Conservation (phyloP, 23 red algal genomes). For the Gracilaria gracilis region DNA sequence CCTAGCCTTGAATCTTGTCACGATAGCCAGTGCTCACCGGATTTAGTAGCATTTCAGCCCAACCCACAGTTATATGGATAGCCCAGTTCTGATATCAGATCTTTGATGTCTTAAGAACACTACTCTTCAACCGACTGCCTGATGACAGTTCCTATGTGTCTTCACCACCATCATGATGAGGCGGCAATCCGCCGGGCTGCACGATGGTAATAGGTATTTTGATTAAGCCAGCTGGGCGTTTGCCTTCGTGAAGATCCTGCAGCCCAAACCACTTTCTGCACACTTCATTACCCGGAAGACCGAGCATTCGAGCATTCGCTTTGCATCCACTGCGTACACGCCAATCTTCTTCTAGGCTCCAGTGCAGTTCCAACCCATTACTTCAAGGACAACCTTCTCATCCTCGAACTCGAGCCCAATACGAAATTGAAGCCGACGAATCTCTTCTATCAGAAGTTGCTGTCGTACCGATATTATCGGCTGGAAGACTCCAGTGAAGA, state of each 20-base stretch:
- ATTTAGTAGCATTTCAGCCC: conserved; percentile 84
- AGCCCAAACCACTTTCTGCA: conserved; percentile 83
- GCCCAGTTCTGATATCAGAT: conserved; percentile 77
- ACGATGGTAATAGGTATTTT: conserved; percentile 83
- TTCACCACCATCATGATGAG: conserved; percentile 64
- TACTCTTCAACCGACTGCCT: conserved; percentile 76
- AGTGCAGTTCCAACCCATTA: conserved; percentile 80
- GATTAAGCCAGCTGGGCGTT: conserved; percentile 76
- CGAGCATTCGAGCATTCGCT: conserved; percentile 72
- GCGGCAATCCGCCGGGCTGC: conserved; percentile 64
- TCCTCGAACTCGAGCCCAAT: conserved; percentile 78
- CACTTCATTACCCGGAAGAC: conserved; percentile 56
- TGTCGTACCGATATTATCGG: no score
- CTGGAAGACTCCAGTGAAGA: no score
- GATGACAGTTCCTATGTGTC: conserved; percentile 69
- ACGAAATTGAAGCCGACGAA: no score
- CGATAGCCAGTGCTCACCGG: conserved; percentile 56
- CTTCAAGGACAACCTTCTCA: conserved; percentile 67
- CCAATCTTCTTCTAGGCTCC: conserved; percentile 57
- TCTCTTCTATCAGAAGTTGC: no score
- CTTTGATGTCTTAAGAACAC: conserved; percentile 65
- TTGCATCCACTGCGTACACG: conserved; percentile 68
- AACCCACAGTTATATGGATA: conserved; percentile 81
- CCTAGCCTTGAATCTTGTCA: conserved; percentile 77
- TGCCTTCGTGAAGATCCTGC: conserved; percentile 65